These are phyloP conservation scores for Aegilops longissima DNA, from an alignment of 176 grass and related monocot genomes.

Conservation along the genomic window DNA sequence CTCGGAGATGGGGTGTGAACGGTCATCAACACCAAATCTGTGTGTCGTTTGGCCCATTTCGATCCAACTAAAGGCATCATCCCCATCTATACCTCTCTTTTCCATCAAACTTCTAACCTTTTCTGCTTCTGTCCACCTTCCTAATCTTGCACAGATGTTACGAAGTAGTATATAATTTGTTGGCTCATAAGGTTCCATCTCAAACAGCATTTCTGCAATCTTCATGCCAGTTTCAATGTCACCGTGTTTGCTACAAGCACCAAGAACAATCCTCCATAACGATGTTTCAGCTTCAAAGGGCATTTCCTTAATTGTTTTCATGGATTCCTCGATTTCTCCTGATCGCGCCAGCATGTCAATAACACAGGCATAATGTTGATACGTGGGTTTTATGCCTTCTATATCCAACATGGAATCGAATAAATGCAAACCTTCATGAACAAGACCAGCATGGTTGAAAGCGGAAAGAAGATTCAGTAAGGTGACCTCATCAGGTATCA, in stretches of 20 bases:
- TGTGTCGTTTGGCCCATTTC: constrained; percentile 32
- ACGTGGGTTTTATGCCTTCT: constrained; percentile 12
- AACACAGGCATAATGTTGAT: constrained; percentile 51
- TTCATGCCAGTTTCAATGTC: constrained; percentile 27
- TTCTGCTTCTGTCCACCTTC: constrained; percentile 34
- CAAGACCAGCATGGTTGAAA: constrained; percentile 49
- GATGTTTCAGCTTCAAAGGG: constrained; percentile 34
- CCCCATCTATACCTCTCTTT: constrained; percentile 25
- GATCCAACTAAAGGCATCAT: constrained; percentile 46
- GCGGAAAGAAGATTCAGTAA: constrained; percentile 39
- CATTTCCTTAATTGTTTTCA: constrained; percentile 32
- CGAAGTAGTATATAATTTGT: constrained; percentile 41
- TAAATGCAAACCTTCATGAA: constrained; percentile 31
- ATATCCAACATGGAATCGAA: constrained; percentile 31
- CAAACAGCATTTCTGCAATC: constrained; percentile 41
- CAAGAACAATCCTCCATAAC: constrained; percentile 49
- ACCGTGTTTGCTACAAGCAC: constrained; percentile 49
- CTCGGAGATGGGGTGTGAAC: constrained; percentile 33
- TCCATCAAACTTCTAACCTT: constrained; percentile 36
- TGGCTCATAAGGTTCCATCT: constrained; percentile 37
- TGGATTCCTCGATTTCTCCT: constrained; percentile 37
- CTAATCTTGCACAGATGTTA: constrained; percentile 39
- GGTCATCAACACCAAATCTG: constrained; percentile 45
- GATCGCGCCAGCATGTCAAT: constrained; percentile 49
- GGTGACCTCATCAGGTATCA: constrained; percentile 42